These are phyloP conservation scores for Ambrosiella beaveri DNA, from an alignment of 2,329 filamentous ascomycete genomes.

Conservation along the genomic window DNA sequence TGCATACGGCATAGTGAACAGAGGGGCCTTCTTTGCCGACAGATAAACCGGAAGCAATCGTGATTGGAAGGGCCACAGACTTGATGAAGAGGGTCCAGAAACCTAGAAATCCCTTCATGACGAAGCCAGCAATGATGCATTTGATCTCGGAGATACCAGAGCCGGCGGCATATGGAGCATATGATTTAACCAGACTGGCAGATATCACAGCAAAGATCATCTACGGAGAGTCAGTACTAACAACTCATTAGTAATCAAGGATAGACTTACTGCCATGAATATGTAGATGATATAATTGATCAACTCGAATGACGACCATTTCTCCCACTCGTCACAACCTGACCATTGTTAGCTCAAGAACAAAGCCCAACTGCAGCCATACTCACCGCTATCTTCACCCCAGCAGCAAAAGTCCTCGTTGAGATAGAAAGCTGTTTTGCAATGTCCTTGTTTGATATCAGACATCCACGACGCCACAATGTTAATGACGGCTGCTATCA, in stretches of 20 bases:
- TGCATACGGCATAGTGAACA: conserved; percentile 97
- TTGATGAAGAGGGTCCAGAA: conserved; percentile 88
- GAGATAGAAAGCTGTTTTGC: conserved; percentile 85
- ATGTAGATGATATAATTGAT: conserved; percentile 83
- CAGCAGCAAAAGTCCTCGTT: conserved; percentile 98
- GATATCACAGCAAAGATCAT: conserved; percentile 66
- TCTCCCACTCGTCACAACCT: conserved; percentile 78
- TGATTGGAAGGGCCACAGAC: conserved; percentile 73
- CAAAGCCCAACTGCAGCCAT: background rate
- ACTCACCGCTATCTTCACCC: conserved; percentile 68
- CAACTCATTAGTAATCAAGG: background rate
- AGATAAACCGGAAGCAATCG: conserved; percentile 83
- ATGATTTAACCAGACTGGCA: conserved; percentile 71
- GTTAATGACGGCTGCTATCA: conserved; percentile 85
- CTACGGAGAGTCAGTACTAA: conserved; percentile 23
- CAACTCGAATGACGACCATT: conserved; percentile 63
- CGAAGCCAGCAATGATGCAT: conserved; percentile 94
- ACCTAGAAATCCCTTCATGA: conserved; percentile 96
- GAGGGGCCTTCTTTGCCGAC: conserved; percentile 96
- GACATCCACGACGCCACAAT: conserved; percentile 95
- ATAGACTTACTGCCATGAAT: conserved; percentile 49
- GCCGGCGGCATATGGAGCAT: conserved; percentile 88
- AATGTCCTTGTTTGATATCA: conserved; percentile 92
- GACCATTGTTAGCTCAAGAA: background rate
- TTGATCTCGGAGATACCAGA: conserved; percentile 98